Base-by-base conservation (phyloP, 352 stramenopile genomes). In the Globisporangium nunn region DNA sequence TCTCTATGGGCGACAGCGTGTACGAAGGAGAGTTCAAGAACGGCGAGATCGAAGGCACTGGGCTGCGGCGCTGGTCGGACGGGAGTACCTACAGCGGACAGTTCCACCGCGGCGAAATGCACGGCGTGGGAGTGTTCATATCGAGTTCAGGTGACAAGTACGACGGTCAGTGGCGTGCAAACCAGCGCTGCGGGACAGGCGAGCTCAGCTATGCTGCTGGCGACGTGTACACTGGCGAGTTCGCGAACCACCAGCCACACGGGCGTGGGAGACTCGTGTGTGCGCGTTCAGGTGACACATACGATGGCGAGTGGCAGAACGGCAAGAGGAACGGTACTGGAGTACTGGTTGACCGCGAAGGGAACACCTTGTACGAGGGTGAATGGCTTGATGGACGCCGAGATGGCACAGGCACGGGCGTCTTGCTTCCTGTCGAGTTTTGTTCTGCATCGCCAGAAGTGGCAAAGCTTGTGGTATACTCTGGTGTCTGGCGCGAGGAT, bases 1-100 rank as follows among this genome's bases (percentile, higher is more conserved):
- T 86, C 51, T 63, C 56, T 0, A 61, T 85, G 3, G 49, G 54
- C 4, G 28, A 50, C 2, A 58, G 54, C 5, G 58, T 46, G 3
- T 87, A 87, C 55, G 72, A 87, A 61, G 74, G 78, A 11, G 65
- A 73, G 3, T 89, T 89, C 47, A n/a, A 54, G 1, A 48, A 75
- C 45, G 76, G 74, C 30, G 78, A 89, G 54, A 89, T 89, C n/a
- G 67, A 83, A 5, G 78, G 78, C 31, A 54, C 73, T 15, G 76
- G 78, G 0, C 50, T 89, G 12, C 72, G 76, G 14, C 60, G 68
- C 12, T 89, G 76, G 76, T 55, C 74, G 1, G 63, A 87, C 37
- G 76, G 78, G 5, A 70, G 71, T 12, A 81, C 76, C 18, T 89
- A 86, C 58, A 85, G 63, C 37, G 78, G 78, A 6, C 68, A 78